A percentile compares a stretch with the other conserved stretches of the same genome.
phyloP scores from a whole-genome alignment of 108 stramenopile genomes.

The Fragilariopsis cylindrus region DNA sequence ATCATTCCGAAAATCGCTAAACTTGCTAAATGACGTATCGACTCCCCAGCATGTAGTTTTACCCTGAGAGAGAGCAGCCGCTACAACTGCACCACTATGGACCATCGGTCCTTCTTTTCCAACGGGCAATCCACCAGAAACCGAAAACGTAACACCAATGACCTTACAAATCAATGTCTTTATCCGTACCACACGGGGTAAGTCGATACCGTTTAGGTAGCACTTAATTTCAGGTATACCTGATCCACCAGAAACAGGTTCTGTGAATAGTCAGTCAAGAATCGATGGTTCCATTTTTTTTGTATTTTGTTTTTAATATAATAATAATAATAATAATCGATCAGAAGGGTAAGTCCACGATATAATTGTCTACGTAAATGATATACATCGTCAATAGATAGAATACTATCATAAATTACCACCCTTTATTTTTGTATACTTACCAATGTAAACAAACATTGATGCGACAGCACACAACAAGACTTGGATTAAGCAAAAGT shows the following conservation, averaged over 20 bases:
- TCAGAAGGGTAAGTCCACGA: not conserved
- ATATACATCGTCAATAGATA: not conserved
- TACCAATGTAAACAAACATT: constrained; percentile 65
- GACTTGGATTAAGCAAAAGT: constrained; percentile 78
- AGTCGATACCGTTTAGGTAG: constrained; percentile 93
- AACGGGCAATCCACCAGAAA: constrained; percentile 91
- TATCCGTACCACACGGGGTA: constrained; percentile 87
- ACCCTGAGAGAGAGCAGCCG: constrained; percentile 88
- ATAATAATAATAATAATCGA: not conserved
- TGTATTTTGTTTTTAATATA: not conserved
- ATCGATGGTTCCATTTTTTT: no score
- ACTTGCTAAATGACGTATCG: constrained; percentile 90
- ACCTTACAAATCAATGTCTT: constrained; percentile 95
- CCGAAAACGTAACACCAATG: constrained; percentile 91
- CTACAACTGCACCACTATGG: constrained; percentile 80
- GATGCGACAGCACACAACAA: constrained; percentile 81
- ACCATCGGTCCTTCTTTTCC: constrained; percentile 99
- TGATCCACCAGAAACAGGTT: constrained; percentile 92
- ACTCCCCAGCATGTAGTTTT: constrained; percentile 83
- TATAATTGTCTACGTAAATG: not conserved
- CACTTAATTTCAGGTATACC: constrained; percentile 99
- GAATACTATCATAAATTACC: no score
- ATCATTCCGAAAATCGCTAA: constrained; percentile 93
- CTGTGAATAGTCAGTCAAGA: constrained; percentile 32
- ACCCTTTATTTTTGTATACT: not conserved